Evolutionary conservation across 176 grass and related monocot genomes (phyloP), one percentile per base, ranked within the genome.

Genomic region (Pharus latifolius): DNA sequence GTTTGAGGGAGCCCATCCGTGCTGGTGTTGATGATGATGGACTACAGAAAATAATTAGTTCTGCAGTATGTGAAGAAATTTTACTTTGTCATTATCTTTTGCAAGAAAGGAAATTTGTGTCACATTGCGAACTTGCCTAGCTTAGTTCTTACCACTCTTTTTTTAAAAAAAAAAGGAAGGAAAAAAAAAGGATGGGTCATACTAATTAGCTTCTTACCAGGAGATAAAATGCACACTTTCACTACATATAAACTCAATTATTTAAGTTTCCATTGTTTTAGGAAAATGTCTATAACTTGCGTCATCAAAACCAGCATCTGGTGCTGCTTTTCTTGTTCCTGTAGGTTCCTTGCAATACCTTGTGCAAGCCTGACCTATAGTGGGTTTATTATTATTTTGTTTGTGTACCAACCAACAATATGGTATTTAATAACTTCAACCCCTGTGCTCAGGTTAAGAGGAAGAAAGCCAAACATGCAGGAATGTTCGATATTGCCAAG

Each of bases 401-500:
- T 30, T 46, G 29, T 12, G 30, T 74, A 4, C 2, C 47, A 22
- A 6, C 42, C 56, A 26, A 12, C 42, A 19, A 25, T 14, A 49
- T 73, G 38, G 8, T 6, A 16, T 35, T 26, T 42, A 70, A 73
- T 31, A 16, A 42, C 7, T 13, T 26, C 53, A n/a, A 14, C 2
- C 43, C 17, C 24, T 13, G 26, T 65, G 65, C 34, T 74, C 72
- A 86, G 83, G 83, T 86, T 10, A 86, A 80, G 83, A 76, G 70
- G 65, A 86, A 86, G 66, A 86, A 86, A 86, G 70, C 63, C 48
- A 62, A 75, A 63, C 83, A 86, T 52, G n/a, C n/a, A n/a, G n/a
- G n/a, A n/a, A n/a, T n/a, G n/a, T n/a, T n/a, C n/a, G n/a, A n/a
- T n/a, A n/a, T n/a, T n/a, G n/a, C n/a, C n/a, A n/a, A n/a, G n/a